Evolutionary conservation across 768 basidiomycete genomes (phyloP).

Genomic region (Hortiboletus campestris): DNA sequence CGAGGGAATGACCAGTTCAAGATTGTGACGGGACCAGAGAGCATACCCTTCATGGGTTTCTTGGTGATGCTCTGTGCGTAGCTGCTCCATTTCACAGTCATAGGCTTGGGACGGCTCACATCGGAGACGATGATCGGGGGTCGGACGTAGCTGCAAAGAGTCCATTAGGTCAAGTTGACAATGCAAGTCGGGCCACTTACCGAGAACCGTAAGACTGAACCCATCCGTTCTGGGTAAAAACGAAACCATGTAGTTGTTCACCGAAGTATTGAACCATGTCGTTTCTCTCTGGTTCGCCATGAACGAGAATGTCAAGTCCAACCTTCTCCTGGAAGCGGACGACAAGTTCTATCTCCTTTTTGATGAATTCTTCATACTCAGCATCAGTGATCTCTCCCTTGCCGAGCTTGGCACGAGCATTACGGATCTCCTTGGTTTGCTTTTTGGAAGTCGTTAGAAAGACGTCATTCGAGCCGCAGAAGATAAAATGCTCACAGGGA

Average conservation of each 20-base stretch:
- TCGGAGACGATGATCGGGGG: constrained; percentile 99
- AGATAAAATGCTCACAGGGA: constrained; percentile 61
- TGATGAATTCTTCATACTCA: constrained; percentile 96
- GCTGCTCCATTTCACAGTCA: constrained; percentile 95
- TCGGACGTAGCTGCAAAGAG: constrained; percentile 74
- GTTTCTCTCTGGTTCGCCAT: constrained; percentile 98
- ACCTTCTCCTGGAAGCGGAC: constrained; percentile 97
- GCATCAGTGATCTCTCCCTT: constrained; percentile 85
- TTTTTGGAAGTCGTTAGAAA: constrained; percentile 29
- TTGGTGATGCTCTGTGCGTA: constrained; percentile 94
- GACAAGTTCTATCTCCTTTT: constrained; percentile 92
- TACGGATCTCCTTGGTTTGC: constrained; percentile 99
- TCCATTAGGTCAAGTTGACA: constrained; percentile 7
- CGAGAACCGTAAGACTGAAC: constrained; percentile 99
- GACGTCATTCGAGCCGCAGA: background rate
- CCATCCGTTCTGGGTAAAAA: constrained; percentile 99
- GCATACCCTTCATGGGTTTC: constrained; percentile 99
- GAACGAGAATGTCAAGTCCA: constrained; percentile 95
- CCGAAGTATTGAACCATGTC: constrained; percentile 99
- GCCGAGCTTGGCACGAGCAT: constrained; percentile 90
- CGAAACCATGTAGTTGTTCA: constrained; percentile 91
- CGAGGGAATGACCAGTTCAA: constrained; percentile 99
- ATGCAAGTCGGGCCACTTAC: constrained; percentile 38
- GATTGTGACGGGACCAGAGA: constrained; percentile 97
- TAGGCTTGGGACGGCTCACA: constrained; percentile 86